A percentile compares a stretch with the other conserved stretches of the same genome.
These are phyloP conservation scores for Brasenia schreberi DNA, from an alignment of 164 flowering plant species.

Conservation along the genomic window DNA sequence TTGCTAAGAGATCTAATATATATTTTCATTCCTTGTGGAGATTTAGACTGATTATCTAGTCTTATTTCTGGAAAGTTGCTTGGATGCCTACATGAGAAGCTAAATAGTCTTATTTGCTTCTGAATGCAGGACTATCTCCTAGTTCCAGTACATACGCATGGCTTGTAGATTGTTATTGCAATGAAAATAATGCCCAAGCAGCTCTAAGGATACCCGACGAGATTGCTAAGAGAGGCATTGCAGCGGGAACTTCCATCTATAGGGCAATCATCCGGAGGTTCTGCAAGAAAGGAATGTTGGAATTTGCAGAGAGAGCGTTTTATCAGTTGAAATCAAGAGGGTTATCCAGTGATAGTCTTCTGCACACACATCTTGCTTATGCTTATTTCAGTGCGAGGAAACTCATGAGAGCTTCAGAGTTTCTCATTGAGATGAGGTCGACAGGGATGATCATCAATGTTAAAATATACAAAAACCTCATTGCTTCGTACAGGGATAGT, in stretches of 20 bases:
- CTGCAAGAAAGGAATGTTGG: slow-evolving; percentile 51
- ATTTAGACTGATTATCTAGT: background rate
- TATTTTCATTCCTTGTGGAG: background rate
- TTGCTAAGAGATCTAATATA: no score
- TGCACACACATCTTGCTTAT: slow-evolving; percentile 48
- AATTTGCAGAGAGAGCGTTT: slow-evolving; percentile 44
- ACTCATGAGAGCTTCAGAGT: slow-evolving; percentile 21
- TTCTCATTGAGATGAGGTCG: slow-evolving; percentile 57
- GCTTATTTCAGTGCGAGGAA: slow-evolving; percentile 56
- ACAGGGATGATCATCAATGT: slow-evolving; percentile 47
- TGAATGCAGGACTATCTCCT: slow-evolving; percentile 51
- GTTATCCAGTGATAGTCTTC: slow-evolving; percentile 53
- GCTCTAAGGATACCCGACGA: slow-evolving; percentile 42
- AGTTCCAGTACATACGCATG: slow-evolving; percentile 64
- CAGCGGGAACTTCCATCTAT: slow-evolving; percentile 45
- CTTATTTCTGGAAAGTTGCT: background rate
- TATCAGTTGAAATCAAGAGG: slow-evolving; percentile 41
- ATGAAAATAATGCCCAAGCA: slow-evolving; percentile 31
- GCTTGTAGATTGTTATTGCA: slow-evolving; percentile 73
- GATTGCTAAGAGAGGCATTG: slow-evolving; percentile 31
- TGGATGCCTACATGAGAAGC: no score
- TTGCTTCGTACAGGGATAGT: slow-evolving; percentile 40
- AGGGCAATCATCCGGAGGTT: slow-evolving; percentile 69
- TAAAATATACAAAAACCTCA: slow-evolving; percentile 43
- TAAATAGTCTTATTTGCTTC: background rate